Percentiles rank a stretch among this genome's conserved stretches.
Conservation (phyloP, 2,329 filamentous ascomycete genomes). For the Colletotrichum musicola region DNA sequence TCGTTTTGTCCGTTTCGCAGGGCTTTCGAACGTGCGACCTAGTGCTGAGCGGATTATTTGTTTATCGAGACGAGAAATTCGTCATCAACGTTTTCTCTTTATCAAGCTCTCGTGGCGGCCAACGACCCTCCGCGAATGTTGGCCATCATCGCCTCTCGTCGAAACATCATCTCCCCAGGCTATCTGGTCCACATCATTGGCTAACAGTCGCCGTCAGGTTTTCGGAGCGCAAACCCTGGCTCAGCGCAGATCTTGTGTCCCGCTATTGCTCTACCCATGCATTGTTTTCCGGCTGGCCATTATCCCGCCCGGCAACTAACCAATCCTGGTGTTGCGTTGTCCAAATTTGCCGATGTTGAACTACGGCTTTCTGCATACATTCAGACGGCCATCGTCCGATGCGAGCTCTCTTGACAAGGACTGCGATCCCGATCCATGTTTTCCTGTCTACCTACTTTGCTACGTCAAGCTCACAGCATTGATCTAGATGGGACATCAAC, state of each 20-base stretch:
- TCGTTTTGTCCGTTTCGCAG: neutral
- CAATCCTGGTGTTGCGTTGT: neutral
- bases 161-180: neutral
- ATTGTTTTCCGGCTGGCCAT: slow-evolving; percentile 7
- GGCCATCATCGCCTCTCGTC: neutral
- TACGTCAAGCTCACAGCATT: no score
- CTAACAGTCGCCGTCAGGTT: slow-evolving; percentile 2
- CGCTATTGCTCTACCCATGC: slow-evolving; percentile 27
- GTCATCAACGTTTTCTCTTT: neutral
- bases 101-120: neutral
- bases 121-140: no score
- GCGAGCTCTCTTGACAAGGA: neutral
- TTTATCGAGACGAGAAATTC: neutral
- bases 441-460: neutral
- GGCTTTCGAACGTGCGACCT: neutral
- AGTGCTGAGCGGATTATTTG: neutral
- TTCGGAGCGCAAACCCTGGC: neutral
- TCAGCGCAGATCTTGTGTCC: slow-evolving; percentile 23
- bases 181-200: neutral
- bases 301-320: neutral
- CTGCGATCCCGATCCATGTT: neutral
- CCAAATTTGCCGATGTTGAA: neutral
- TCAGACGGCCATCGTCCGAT: neutral
- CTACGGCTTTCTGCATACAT: neutral
- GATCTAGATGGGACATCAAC: no score